Conservation (phyloP, 2,329 filamentous ascomycete genomes). For the Arthrobotrys pseudoclavata region DNA sequence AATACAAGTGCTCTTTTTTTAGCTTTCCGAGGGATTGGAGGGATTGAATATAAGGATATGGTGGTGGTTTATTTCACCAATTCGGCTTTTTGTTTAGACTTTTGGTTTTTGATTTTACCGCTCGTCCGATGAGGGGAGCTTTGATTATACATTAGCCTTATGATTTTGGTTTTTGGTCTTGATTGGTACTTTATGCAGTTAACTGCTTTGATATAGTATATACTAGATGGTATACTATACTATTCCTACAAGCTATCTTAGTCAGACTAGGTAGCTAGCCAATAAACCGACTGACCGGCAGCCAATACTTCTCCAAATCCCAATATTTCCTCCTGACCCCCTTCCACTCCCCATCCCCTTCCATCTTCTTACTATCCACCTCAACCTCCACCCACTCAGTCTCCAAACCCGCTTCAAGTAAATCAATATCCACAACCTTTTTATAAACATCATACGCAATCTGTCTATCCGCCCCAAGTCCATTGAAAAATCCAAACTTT, state of each 20-base stretch:
- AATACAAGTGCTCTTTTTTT: background rate
- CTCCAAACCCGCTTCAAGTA: constrained; percentile 89
- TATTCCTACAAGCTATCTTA: background rate
- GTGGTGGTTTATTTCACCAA: background rate
- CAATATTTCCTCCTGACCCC: constrained; percentile 91
- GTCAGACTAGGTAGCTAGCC: constrained; percentile 67
- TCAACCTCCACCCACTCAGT: constrained; percentile 84
- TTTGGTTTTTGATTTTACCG: background rate
- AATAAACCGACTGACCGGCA: constrained; percentile 82
- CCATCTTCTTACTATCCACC: constrained; percentile 75
- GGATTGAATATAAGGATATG: background rate
- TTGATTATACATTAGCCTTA: constrained; percentile 28
- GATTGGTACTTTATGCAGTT: background rate
- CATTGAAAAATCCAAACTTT: constrained; percentile 90
- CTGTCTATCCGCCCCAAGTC: constrained; percentile 89
- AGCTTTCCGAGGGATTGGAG: background rate
- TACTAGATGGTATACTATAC: background rate
- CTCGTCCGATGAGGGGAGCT: background rate
- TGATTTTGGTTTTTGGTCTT: background rate
- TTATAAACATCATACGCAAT: constrained; percentile 98
- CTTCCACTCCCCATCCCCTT: constrained; percentile 77
- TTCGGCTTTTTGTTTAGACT: constrained; percentile 23
- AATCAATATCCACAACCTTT: constrained; percentile 90
- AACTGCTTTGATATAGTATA: background rate
- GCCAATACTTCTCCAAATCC: constrained; percentile 82